Percentiles rank a stretch among this genome's conserved stretches.
Evolutionary conservation across 2,329 filamentous ascomycete species (phyloP).

Genomic region (Cladosporium phlei): DNA sequence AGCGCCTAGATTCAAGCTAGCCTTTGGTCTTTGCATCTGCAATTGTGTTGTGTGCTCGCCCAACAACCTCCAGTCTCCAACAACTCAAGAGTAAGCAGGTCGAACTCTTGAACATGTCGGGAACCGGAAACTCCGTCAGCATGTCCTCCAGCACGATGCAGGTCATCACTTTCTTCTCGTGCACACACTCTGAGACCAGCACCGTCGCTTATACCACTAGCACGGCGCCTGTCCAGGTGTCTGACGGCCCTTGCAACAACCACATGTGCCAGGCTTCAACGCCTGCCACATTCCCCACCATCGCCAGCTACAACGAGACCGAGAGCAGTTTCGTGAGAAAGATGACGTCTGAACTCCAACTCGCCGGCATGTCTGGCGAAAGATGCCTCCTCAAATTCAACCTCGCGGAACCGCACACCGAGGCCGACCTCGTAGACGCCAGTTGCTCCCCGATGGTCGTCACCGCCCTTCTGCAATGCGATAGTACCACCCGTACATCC

Average conservation of each 20-base stretch:
- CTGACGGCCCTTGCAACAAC: not conserved
- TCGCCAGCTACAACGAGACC: not conserved
- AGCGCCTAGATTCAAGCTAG: not conserved
- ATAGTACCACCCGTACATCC: not conserved
- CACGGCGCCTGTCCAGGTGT: not conserved
- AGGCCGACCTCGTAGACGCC: not conserved
- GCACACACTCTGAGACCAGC: not conserved
- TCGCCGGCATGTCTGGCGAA: constrained; percentile 3
- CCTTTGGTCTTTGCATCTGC: not conserved
- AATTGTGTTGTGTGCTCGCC: not conserved
- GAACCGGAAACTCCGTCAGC: no score
- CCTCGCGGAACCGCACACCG: not conserved
- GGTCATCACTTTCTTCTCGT: not conserved
- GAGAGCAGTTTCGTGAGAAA: not conserved
- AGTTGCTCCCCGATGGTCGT: not conserved
- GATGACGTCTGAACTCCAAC: not conserved
- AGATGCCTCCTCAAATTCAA: not conserved
- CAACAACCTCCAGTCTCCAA: not conserved
- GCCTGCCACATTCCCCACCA: not conserved
- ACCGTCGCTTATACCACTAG: not conserved
- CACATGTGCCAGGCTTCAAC: not conserved
- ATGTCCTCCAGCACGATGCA: not conserved
- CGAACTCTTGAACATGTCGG: not conserved
- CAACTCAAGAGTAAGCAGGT: constrained; percentile 1
- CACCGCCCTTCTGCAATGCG: not conserved